Conservation (phyloP, 2,329 filamentous ascomycete genomes). For the Pyrenophora tritici-repentis region DNA sequence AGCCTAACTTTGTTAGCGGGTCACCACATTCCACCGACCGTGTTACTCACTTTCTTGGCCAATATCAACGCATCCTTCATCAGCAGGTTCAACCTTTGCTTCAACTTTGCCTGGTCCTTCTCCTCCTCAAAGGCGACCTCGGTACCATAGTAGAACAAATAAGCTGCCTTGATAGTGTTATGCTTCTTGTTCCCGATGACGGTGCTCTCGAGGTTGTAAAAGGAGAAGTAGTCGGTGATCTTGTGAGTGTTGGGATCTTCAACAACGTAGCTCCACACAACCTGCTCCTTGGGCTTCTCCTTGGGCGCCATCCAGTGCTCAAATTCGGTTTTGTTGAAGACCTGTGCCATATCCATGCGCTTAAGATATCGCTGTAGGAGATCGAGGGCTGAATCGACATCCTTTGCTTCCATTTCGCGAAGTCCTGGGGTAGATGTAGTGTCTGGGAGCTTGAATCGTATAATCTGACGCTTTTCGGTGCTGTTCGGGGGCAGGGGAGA, state of each 20-base stretch:
- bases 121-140: constrained; percentile 71
- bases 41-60: constrained; percentile 69
- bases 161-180: constrained; percentile 82
- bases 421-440: constrained; percentile 74
- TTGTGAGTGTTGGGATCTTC: constrained; percentile 71
- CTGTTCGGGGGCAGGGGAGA: constrained; percentile 82
- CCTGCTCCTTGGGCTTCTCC: constrained; percentile 65
- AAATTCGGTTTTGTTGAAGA: constrained; percentile 79
- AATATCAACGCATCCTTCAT: constrained; percentile 85
- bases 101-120: constrained; percentile 63
- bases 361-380: constrained; percentile 77
- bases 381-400: constrained; percentile 74
- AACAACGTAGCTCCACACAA: constrained; percentile 92
- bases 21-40: background rate
- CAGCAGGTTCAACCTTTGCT: constrained; percentile 78
- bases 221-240: constrained; percentile 96
- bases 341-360: constrained; percentile 82
- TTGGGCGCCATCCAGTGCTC: constrained; percentile 84
- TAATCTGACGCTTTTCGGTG: constrained; percentile 82
- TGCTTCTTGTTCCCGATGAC: constrained; percentile 83
- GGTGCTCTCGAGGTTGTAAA: constrained; percentile 92
- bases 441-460: constrained; percentile 82
- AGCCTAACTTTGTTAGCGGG: constrained; percentile 47
- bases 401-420: constrained; percentile 77
- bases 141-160: constrained; percentile 95